Base-by-base conservation (phyloP, 345 rosid genomes). In the Litchi chinensis region DNA sequence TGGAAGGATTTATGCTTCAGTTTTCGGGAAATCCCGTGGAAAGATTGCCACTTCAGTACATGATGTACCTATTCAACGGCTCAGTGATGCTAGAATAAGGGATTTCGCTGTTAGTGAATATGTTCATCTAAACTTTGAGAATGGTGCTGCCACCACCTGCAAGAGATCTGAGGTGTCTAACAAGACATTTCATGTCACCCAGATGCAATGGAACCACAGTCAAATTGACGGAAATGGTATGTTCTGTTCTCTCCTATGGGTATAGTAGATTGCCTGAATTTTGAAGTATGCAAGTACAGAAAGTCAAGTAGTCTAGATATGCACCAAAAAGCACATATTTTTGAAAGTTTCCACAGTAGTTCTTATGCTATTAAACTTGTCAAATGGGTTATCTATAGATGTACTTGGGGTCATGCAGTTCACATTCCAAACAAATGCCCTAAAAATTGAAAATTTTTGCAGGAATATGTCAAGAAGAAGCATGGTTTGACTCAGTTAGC, bases 401-500 rank as follows among this genome's bases (percentile, higher is more conserved):
- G 19, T 40, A 19, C 62, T 70, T 63, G 66, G 13, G 6, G 40
- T 40, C 7, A 39, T 32, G 22, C 41, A 3, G 22, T 37, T 63
- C 26, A 26, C 37, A 32, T 57, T 52, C 62, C 56, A 62, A 46
- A 74, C 70, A n/a, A 28, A 32, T 64, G 40, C 0, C 66, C 71
- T 37, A 78, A 18, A 5, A 22, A 77, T 13, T 52, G 77, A 19
- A 60, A 69, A 16, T 12, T 12, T 81, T 40, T 86, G 59, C 74
- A 90, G 98, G 89, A 79, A 81, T 85, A 56, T 87, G 90, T 80
- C 89, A 89, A 60, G 98, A 93, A 72, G 98, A 93, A 78, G 91
- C 89, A 60, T 93, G 93, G 93, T 93, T 88, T 59, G 97, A 93
- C 66, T 89, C 97, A 0, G 87, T 92, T 70, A 93, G 98, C 78